These are phyloP conservation scores for Naumovozyma dairenensis DNA, from an alignment of 805 yeast species.

Conservation along the genomic window DNA sequence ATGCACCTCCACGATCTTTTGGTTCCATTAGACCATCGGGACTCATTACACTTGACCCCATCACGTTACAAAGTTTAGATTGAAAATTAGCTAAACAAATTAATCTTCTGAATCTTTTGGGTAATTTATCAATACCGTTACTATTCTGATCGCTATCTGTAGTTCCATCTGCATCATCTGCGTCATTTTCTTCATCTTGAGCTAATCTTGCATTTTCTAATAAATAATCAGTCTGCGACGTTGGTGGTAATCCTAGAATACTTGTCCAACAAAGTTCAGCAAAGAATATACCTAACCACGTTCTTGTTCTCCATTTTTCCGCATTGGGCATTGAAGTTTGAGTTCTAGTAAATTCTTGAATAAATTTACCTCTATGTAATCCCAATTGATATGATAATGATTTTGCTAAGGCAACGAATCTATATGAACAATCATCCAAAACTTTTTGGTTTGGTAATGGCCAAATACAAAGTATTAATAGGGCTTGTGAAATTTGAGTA, in stretches of 20 bases:
- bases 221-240: slow-evolving; percentile 71
- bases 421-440: slow-evolving; percentile 80
- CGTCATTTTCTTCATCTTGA: slow-evolving; percentile 19
- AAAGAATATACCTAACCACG: slow-evolving; percentile 84
- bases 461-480: slow-evolving; percentile 79
- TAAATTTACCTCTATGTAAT: slow-evolving; percentile 83
- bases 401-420: slow-evolving; percentile 83
- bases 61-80: slow-evolving; percentile 68
- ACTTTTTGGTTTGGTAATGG: slow-evolving; percentile 89
- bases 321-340: slow-evolving; percentile 85
- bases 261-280: slow-evolving; percentile 89
- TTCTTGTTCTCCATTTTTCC: slow-evolving; percentile 86
- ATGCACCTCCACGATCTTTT: slow-evolving; percentile 66
- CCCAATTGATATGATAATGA: slow-evolving; percentile 79
- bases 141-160: slow-evolving; percentile 1
- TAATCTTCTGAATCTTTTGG: slow-evolving; percentile 61
- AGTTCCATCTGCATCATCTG: slow-evolving; percentile 11
- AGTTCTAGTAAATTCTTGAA: slow-evolving; percentile 80
- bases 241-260: slow-evolving; percentile 77
- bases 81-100: slow-evolving; percentile 73
- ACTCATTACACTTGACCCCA: slow-evolving; percentile 77
- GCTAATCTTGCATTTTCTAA: slow-evolving; percentile 72
- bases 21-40: slow-evolving; percentile 88
- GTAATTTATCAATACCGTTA: slow-evolving; percentile 32
- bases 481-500: slow-evolving; percentile 85